A percentile compares a stretch with the other conserved stretches of the same genome.
These are phyloP conservation scores for Aspergillus sp. DNA, from an alignment of 2,329 filamentous ascomycete species.

Conservation along the genomic window DNA sequence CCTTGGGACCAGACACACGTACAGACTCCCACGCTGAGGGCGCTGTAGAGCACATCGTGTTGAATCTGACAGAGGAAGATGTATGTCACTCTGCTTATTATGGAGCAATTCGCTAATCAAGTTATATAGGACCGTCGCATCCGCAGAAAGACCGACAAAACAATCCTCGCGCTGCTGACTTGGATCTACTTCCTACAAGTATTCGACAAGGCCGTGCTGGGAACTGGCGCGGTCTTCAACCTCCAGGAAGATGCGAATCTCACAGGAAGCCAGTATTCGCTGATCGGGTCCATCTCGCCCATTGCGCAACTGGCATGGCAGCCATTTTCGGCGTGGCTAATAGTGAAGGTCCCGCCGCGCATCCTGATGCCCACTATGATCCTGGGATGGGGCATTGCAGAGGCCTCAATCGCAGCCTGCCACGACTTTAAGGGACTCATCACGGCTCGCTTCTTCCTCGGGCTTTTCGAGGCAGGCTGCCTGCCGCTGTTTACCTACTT, in stretches of 20 bases:
- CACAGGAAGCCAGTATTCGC: constrained; percentile 56
- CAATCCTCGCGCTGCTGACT: constrained; percentile 51
- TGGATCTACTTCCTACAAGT: constrained; percentile 52
- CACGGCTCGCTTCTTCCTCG: constrained; percentile 53
- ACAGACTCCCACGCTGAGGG: too few relatives aligned
- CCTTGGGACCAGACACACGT: too few relatives aligned
- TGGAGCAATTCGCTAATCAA: too few relatives aligned
- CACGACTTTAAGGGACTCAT: constrained; percentile 49
- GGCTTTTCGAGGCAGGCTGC: constrained; percentile 55
- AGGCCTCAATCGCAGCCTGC: constrained; percentile 49
- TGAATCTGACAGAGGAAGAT: too few relatives aligned
- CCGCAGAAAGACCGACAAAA: constrained; percentile 60
- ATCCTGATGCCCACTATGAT: constrained; percentile 55
- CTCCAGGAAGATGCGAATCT: constrained; percentile 52
- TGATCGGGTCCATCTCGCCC: constrained; percentile 58
- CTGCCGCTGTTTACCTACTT: constrained; percentile 47
- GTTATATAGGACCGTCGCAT: constrained; percentile 47
- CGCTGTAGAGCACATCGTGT: too few relatives aligned
- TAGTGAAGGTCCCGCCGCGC: constrained; percentile 61
- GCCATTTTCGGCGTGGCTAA: constrained; percentile 59
- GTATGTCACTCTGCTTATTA: too few relatives aligned
- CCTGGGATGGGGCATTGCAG: constrained; percentile 51
- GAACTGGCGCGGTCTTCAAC: constrained; percentile 59
- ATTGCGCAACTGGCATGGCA: constrained; percentile 64
- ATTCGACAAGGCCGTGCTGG: constrained; percentile 60